Base-by-base conservation (phyloP, 257 asterid genomes). In the Primulina huaijiensis region DNA sequence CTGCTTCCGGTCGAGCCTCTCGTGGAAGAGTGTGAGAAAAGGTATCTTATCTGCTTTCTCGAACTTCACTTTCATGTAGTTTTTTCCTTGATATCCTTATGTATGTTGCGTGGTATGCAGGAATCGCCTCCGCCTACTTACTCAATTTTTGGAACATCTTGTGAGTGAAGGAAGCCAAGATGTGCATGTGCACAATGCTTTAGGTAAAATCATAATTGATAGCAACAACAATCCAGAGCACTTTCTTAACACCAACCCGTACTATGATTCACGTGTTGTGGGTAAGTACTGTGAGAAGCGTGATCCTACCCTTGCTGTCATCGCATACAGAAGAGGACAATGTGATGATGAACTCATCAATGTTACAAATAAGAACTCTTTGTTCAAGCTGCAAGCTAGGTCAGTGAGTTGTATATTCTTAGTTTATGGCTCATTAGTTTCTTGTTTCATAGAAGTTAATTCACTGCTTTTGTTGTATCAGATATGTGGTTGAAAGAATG, bases 81-180 rank as follows among this genome's bases (percentile, higher is more conserved):
- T 34, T 37, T 64, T 52, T 68, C 55, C 33, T 72, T 67, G 19
- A 50, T 50, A 50, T 77, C 27, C 78, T 79, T 65, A 68, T 62
- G 60, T 56, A 8, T 72, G 74, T 40, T 62, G 16, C 53, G 10
- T 71, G 72, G 69, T 59, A 43, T 70, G 72, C 83, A 92, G 98
- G 89, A 92, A 92, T 64, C 96, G 96, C 25, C 96, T 92, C 63
- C 98, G 98, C 65, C 79, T 92, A 62, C 94, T 92, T 71, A 88
- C 98, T 66, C 98, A 92, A 69, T 92, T 92, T 81, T 71, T 92
- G 88, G 98, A 92, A 88, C 98, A 92, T 85, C 96, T 92, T 70
- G 98, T 92, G 83, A 92, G 98, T 72, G 98, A 92, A 84, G 98
- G 98, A 81, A 89, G 96, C 76, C 98, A 92, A 78, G 98, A 92